Evolutionary conservation across 139 green algal genomes (phyloP).

Genomic region (Tetradesmus obliquus): DNA sequence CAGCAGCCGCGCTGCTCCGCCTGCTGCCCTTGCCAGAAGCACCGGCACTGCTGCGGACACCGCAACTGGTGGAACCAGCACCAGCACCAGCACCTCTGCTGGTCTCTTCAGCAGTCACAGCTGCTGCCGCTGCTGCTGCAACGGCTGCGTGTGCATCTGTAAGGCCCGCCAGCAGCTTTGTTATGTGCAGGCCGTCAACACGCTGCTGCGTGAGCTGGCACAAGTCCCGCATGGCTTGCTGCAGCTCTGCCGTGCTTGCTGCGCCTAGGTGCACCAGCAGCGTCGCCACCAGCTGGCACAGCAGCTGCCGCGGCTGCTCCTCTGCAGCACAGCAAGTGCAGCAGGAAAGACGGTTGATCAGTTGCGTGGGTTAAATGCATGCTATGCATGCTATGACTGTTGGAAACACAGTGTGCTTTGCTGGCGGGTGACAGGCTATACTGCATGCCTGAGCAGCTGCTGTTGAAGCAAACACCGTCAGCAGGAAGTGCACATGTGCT

Average conservation of each 20-base stretch:
- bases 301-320: slow-evolving; percentile 6
- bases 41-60: background rate
- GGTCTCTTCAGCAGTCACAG: background rate
- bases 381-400: background rate
- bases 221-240: slow-evolving; percentile 42
- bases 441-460: background rate
- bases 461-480: no score
- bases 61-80: background rate
- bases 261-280: slow-evolving; percentile 25
- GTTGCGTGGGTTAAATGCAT: background rate
- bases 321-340: slow-evolving; percentile 26
- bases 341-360: background rate
- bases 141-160: background rate
- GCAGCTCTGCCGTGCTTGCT: slow-evolving; percentile 3
- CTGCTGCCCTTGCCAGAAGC: background rate
- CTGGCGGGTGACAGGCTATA: background rate
- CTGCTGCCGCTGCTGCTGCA: background rate
- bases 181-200: slow-evolving; percentile 19
- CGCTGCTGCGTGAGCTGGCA: slow-evolving; percentile 31
- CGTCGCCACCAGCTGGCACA: slow-evolving; percentile 38
- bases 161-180: background rate
- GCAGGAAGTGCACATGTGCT: no score
- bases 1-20: background rate
- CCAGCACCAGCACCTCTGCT: background rate
- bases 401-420: background rate